A percentile compares a stretch with the other conserved stretches of the same genome.
Evolutionary conservation across 441 rosid genomes (phyloP).

Genomic region (Mallotus repandus): DNA sequence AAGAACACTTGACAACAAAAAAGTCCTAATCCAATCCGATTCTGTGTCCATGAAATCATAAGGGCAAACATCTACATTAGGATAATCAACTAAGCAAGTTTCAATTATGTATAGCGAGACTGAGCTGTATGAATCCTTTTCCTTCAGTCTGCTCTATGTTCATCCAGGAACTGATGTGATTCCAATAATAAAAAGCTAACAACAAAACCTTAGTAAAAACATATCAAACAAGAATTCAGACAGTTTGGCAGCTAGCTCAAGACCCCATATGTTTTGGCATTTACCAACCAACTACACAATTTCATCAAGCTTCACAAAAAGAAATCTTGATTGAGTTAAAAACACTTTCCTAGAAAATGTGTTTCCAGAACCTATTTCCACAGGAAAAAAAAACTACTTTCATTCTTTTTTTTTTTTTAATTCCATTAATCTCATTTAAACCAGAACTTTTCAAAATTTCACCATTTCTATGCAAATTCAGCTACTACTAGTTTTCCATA

Average conservation of each 20-base stretch:
- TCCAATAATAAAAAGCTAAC: background rate
- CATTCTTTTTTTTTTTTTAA: too few species aligned
- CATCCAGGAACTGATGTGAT: background rate
- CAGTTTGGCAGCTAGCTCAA: background rate
- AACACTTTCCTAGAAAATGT: too few species aligned
- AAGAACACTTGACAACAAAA: background rate
- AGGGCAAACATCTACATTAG: background rate
- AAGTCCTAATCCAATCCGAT: constrained; percentile 1
- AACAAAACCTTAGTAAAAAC: background rate
- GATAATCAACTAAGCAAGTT: constrained; percentile 9
- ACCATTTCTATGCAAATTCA: background rate
- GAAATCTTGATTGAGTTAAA: constrained; percentile 1
- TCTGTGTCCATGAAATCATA: constrained; percentile 7
- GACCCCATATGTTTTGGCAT: constrained; percentile 4
- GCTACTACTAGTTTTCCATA: background rate
- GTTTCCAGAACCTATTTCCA: background rate
- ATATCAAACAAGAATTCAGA: background rate
- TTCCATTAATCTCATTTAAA: background rate
- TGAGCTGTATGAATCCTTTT: background rate
- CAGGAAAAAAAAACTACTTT: background rate
- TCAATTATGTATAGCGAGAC: background rate
- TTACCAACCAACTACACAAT: background rate
- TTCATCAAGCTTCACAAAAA: background rate
- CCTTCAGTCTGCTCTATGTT: background rate
- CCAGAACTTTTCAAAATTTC: background rate